These are phyloP conservation scores for Helicostylum pulchrum DNA, from an alignment of 192 early-diverging fungal species.

Conservation along the genomic window DNA sequence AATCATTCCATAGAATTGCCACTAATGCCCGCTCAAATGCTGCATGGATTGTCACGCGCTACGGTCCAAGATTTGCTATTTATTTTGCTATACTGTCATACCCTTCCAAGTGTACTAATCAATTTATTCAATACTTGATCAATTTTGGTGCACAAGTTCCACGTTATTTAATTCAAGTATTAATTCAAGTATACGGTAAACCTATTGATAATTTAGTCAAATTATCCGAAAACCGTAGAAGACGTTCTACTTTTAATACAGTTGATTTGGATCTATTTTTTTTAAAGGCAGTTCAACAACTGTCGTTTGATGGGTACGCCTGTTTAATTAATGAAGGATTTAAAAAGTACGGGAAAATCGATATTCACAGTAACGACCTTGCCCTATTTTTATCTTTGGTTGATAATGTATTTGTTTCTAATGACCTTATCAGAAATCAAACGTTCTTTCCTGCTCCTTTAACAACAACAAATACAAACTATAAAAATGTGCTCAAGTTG, in stretches of 20 bases:
- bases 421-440: neutral
- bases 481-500: conserved; percentile 5
- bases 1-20: conserved; percentile 4
- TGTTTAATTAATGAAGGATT: neutral
- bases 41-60: conserved; percentile 12
- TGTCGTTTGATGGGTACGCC: conserved; percentile 6
- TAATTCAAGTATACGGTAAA: conserved; percentile 11
- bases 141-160: conserved; percentile 12
- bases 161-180: conserved; percentile 17
- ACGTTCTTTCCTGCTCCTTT: conserved; percentile 2
- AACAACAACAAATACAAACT: neutral
- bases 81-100: conserved; percentile 14
- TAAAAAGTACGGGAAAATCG: neutral
- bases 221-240: neutral
- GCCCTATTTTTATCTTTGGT: neutral
- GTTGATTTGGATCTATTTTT: conserved; percentile 1
- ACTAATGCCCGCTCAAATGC: conserved; percentile 12
- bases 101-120: neutral
- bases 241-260: conserved; percentile 6
- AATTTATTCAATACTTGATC: conserved; percentile 4
- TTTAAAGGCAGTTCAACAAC: neutral
- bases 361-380: neutral
- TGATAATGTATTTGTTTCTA: neutral
- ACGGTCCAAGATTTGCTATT: conserved; percentile 11
- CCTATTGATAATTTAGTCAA: neutral